Base-by-base conservation (phyloP, 306 rosid species). In the Astragalus membranaceus region DNA sequence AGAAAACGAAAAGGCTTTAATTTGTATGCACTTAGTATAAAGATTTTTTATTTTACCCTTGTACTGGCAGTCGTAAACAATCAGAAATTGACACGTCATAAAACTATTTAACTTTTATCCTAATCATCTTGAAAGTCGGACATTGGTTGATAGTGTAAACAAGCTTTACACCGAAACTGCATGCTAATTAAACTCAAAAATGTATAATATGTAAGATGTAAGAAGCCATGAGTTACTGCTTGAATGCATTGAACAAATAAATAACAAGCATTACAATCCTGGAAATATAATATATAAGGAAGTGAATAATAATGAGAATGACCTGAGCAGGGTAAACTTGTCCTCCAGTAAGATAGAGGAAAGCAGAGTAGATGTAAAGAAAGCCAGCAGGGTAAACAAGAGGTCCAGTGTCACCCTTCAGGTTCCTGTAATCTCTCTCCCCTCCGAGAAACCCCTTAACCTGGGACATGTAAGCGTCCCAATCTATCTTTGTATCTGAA, bases 381-480 rank as follows among this genome's bases (percentile, higher is more conserved):
- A 88, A 94, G 0, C 97, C 96, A 66, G 99, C 97, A 13, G 97
- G 99, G 82, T 94, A 94, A 1, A 94, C 97, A 39, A 94, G 84
- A 69, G 97, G 97, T 70, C 98, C 91, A 35, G 98, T 94, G 83
- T 94, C 98, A n/a, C 98, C 97, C 75, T 88, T 78, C 66, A 94
- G 83, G 30, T 94, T 88, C 15, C 64, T 11, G 56, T 90, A 94
- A 81, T 94, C 96, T 75, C 97, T 80, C 63, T 94, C 98, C 42
- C 97, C 98, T 42, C 71, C 86, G 15, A 85, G 71, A 86, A 90
- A 94, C 49, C 97, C 98, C 6, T 62, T 30, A 37, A 85, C 96
- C 82, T 94, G 97, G 11, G 99, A 90, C 99, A 94, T 94, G 78
- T 94, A 94, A 46, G 97, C 99, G 63, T 94, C 99, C 99, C 99